Conservation (phyloP, 495 filamentous ascomycete species). For the Penicillium taxi region DNA sequence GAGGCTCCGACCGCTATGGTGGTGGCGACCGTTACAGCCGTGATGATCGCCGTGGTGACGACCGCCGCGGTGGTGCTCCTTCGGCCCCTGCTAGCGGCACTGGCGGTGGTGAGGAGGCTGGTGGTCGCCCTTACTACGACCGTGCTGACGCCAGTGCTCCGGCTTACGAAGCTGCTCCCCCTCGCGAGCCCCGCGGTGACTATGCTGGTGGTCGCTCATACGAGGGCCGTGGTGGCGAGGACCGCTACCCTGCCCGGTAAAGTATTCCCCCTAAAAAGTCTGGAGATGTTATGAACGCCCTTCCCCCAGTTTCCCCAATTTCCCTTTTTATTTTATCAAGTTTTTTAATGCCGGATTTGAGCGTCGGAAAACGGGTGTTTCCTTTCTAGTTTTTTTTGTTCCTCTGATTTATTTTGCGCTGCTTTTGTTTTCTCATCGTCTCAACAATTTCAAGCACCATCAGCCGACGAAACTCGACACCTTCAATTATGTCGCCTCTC, state of each 20-base stretch:
- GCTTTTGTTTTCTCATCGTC: slow-evolving; percentile 22
- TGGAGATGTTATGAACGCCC: slow-evolving; percentile 7
- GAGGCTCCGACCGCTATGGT: slow-evolving; percentile 57
- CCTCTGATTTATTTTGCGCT: slow-evolving; percentile 14
- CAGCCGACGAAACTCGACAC: slow-evolving; percentile 26
- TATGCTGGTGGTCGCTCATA: slow-evolving; percentile 47
- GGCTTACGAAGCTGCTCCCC: slow-evolving; percentile 49
- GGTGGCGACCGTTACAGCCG: slow-evolving; percentile 67
- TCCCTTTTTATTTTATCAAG: slow-evolving; percentile 20
- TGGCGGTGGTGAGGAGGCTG: slow-evolving; percentile 40
- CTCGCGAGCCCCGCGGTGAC: slow-evolving; percentile 53
- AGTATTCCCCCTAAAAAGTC: slow-evolving; percentile 16
- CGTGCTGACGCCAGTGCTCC: slow-evolving; percentile 18
- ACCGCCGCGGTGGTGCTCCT: slow-evolving; percentile 37
- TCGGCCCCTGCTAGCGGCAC: slow-evolving; percentile 41
- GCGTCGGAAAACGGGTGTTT: slow-evolving; percentile 31
- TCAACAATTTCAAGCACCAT: slow-evolving; percentile 28
- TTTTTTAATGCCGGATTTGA: slow-evolving; percentile 32
- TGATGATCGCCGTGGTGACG: slow-evolving; percentile 43
- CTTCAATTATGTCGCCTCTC: slow-evolving; percentile 21
- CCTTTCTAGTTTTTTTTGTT: slow-evolving; percentile 25
- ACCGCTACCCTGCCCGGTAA: slow-evolving; percentile 42
- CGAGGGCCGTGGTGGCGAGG: slow-evolving; percentile 41
- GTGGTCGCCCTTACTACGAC: slow-evolving; percentile 14
- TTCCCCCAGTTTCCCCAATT: slow-evolving; percentile 3